Conservation (phyloP, 257 asterid species). For the Solanum megistacrolobum region DNA sequence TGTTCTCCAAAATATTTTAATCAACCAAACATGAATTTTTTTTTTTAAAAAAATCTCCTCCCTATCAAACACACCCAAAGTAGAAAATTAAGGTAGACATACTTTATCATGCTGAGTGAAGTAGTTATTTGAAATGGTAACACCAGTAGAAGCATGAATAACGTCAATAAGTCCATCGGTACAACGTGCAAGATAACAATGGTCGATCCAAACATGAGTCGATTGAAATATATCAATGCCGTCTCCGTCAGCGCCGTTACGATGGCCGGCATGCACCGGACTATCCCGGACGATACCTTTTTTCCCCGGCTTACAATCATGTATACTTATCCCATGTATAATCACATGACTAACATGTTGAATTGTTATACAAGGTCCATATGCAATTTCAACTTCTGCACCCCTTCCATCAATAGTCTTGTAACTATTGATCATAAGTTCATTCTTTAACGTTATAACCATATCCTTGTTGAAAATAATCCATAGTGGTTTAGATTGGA, state of each 20-base stretch:
- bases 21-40: too few species aligned
- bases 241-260: constrained; percentile 70
- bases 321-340: constrained; percentile 69
- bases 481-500: constrained; percentile 63
- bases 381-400: constrained; percentile 62
- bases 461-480: constrained; percentile 44
- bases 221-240: constrained; percentile 53
- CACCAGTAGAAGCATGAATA: constrained; percentile 63
- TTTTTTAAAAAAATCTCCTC: too few species aligned
- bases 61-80: too few species aligned
- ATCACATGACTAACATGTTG: constrained; percentile 46
- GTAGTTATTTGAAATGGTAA: constrained; percentile 78
- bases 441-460: constrained; percentile 54
- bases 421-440: constrained; percentile 58
- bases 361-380: constrained; percentile 79
- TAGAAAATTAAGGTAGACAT: neutral
- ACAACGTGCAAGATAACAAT: constrained; percentile 54
- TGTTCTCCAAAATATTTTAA: too few species aligned
- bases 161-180: constrained; percentile 73
- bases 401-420: constrained; percentile 96
- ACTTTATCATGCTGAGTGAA: constrained; percentile 85
- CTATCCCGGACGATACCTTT: constrained; percentile 43
- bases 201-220: constrained; percentile 68
- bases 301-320: constrained; percentile 67
- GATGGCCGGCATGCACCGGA: constrained; percentile 43